Base-by-base conservation (phyloP, 1,284 basidiomycete species). In the Tilletia walkeri region DNA sequence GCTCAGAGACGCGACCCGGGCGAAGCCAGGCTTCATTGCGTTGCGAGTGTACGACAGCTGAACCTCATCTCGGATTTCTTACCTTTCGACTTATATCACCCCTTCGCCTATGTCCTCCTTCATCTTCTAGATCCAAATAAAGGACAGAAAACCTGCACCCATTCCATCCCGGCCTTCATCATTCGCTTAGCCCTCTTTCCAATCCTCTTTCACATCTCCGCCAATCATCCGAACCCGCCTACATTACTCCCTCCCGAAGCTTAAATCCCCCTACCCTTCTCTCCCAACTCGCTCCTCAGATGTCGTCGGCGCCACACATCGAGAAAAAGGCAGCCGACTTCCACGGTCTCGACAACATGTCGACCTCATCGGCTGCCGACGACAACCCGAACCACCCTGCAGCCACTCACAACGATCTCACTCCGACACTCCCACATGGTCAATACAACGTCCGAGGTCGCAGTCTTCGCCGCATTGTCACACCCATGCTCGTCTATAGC, bases 401-500 rank as follows among this genome's bases (percentile, higher is more conserved):
- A 7, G 9, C 34, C 56, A 34, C 56, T 30, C 16, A 61, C 20
- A 16, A 34, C 30, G 56, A 10, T 34, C 56, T 34, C 7, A 16
- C n/a, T 9, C 50, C 56, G 10, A 38, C 56, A 1, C 56, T 34
- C 7, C 56, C 56, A 16, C 16, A 38, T 9, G 24, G 56, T 18
- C 56, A 61, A 38, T 2, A 30, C 24, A 30, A 30, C 24, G 14
- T 30, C 14, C 56, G 56, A 9, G 56, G 56, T 30, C 24, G 24
- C 24, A 2, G 24, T 30, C 24, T 30, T 30, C 24, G 24, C 36
- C 56, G 56, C 56, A 61, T 61, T 30, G 30, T 61, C 56, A 61
- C 56, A n/a, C 56, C 56, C 18, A 30, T 61, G 56, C 56, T 61
- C 34, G 56, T 30, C 56, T 61, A 61, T 30, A 38, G 24, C 56